phyloP scores from a whole-genome alignment of 208 protist species.

The Crithidia mellificae region DNA sequence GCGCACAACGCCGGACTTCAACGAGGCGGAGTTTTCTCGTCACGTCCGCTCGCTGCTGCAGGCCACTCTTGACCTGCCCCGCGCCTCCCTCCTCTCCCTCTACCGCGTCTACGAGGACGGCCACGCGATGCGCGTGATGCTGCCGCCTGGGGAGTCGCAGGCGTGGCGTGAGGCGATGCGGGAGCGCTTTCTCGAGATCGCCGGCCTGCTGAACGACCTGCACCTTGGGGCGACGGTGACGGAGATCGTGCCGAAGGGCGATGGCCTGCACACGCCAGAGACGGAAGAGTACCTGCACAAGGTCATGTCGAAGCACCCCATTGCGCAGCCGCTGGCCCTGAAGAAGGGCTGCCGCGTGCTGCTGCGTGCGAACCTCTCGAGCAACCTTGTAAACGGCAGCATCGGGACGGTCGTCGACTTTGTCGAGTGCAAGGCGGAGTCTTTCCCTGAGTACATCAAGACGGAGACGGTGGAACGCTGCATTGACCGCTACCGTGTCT shows the following conservation, averaged over 20 bases:
- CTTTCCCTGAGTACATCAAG: slow-evolving; percentile 71
- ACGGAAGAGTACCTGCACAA: slow-evolving; percentile 78
- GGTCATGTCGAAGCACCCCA: slow-evolving; percentile 81
- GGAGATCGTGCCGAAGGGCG: slow-evolving; percentile 79
- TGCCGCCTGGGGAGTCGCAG: slow-evolving; percentile 74
- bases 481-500: slow-evolving; percentile 83
- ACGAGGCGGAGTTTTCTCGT: slow-evolving; percentile 64
- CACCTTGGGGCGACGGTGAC: slow-evolving; percentile 75
- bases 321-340: slow-evolving; percentile 80
- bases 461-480: slow-evolving; percentile 53
- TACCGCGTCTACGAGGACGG: slow-evolving; percentile 88
- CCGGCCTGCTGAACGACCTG: slow-evolving; percentile 75
- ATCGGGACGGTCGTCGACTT: slow-evolving; percentile 89
- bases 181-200: slow-evolving; percentile 78
- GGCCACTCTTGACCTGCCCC: slow-evolving; percentile 76
- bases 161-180: slow-evolving; percentile 84
- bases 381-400: slow-evolving; percentile 85
- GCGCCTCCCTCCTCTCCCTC: slow-evolving; percentile 71
- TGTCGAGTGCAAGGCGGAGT: slow-evolving; percentile 68
- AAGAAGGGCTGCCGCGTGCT: slow-evolving; percentile 89
- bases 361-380: slow-evolving; percentile 75
- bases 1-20: slow-evolving; percentile 75
- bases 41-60: slow-evolving; percentile 78
- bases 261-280: slow-evolving; percentile 80
- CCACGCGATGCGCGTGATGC: slow-evolving; percentile 85